A percentile compares a stretch with the other conserved stretches of the same genome.
These are phyloP conservation scores for Heliosperma pusillum DNA, from an alignment of 148 eudicot genomes.

Conservation along the genomic window DNA sequence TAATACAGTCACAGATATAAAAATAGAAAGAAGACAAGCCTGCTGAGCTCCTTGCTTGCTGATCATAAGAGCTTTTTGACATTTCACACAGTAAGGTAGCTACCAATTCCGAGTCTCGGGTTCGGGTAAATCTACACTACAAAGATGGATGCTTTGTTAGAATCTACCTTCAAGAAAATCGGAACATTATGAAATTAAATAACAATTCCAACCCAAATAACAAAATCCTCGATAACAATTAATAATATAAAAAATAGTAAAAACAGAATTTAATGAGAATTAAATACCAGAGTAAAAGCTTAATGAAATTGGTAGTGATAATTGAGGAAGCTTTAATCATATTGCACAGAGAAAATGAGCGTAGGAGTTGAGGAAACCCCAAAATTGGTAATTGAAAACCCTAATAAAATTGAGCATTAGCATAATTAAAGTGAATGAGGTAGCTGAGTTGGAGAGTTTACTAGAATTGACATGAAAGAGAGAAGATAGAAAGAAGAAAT, in stretches of 20 bases:
- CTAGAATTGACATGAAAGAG: not conserved
- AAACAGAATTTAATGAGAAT: no score
- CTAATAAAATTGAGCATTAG: not conserved
- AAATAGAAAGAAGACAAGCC: constrained; percentile 14
- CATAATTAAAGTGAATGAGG: not conserved
- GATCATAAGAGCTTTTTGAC: constrained; percentile 32
- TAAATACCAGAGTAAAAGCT: not conserved
- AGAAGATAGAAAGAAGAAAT: no score
- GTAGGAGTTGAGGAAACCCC: not conserved
- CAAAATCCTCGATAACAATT: no score
- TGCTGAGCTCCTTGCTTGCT: constrained; percentile 26
- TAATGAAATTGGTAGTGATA: not conserved
- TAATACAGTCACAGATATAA: not conserved
- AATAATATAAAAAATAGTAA: no score
- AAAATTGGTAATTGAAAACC: not conserved
- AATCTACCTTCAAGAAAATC: constrained; percentile 10
- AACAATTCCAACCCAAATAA: not conserved
- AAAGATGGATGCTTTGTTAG: not conserved
- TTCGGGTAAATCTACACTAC: not conserved
- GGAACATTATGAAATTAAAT: not conserved
- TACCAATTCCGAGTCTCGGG: constrained; percentile 4
- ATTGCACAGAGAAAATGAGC: not conserved
- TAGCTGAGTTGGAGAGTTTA: not conserved
- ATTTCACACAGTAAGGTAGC: constrained; percentile 21
- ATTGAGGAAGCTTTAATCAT: not conserved